Percentiles rank a stretch among this genome's conserved stretches.
Evolutionary conservation across 108 stramenopile genomes (phyloP).

Genomic region (Fragilaria radians): DNA sequence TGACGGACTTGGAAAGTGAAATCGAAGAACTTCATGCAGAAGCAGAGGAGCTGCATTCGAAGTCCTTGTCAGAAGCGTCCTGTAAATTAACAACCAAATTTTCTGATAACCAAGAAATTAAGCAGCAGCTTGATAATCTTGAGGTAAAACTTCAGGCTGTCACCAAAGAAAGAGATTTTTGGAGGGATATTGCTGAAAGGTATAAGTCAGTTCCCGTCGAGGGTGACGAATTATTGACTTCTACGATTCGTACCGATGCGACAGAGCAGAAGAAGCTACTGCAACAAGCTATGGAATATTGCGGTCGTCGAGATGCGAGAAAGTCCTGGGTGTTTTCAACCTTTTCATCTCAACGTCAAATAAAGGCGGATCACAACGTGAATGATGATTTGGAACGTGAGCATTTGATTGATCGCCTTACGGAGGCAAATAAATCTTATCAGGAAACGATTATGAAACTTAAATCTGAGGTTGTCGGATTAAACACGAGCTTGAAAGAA

Average conservation of each 20-base stretch:
- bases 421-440: conserved; percentile 23
- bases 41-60: neutral
- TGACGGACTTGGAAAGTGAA: neutral
- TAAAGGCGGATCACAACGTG: neutral
- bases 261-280: neutral
- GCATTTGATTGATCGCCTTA: conserved; percentile 15
- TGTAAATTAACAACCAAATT: neutral
- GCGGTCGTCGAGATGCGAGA: neutral
- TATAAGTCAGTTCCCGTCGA: neutral
- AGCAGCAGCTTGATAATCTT: neutral
- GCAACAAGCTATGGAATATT: neutral
- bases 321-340: neutral
- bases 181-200: neutral
- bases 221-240: neutral
- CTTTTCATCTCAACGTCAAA: neutral
- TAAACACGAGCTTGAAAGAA: conserved; percentile 40
- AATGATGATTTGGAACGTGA: conserved; percentile 1
- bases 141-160: neutral
- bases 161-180: neutral
- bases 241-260: neutral
- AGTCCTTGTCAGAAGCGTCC: neutral
- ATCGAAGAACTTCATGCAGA: neutral
- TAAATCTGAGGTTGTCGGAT: conserved; percentile 46
- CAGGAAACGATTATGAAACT: conserved; percentile 34
- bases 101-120: no score